Evolutionary conservation across 2,329 filamentous ascomycete genomes (phyloP), one percentile per base, ranked within the genome.

Genomic region (Hawksworthiomyces lignivorus): DNA sequence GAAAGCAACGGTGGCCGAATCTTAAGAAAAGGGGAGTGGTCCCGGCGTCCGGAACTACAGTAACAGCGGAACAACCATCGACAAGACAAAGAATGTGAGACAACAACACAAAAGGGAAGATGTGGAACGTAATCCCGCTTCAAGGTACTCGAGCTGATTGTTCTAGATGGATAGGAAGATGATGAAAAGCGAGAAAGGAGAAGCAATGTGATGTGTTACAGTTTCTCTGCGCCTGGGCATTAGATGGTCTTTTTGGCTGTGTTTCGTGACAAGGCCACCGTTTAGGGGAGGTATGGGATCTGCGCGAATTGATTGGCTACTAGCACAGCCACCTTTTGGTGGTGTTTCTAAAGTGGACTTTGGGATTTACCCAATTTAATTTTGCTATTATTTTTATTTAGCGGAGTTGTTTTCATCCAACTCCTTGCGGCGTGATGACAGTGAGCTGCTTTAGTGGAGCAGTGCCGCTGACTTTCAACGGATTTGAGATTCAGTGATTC

Each of bases 11-110:
- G n/a, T 28, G 27, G 27, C 26, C 14, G 21, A 12, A 20, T 14
- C 31, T 52, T 49, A 51, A 46, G 39, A 54, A 46, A 51, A 52
- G 53, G 48, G 51, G 50, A 50, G 35, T 39, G 39, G 43, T 48
- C 49, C 48, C 59, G 56, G 55, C 58, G 62, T 61, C 51, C 52
- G 57, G 54, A 51, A 52, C 43, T 49, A 53, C 46, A 39, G 33
- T 27, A 35, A 32, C 18, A 22, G 24, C 20, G 30, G 36, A 31
- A 35, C 38, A 33, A 45, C 50, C 49, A 50, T 48, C 21, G 34
- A 41, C 19, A n/a, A n/a, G n/a, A n/a, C n/a, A n/a, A n/a, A n/a
- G n/a, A n/a, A n/a, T n/a, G n/a, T n/a, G n/a, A n/a, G n/a, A n/a
- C n/a, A n/a, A n/a, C n/a, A n/a, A n/a, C n/a, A n/a, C n/a, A n/a